These are phyloP conservation scores for Pseudopithomyces maydicus DNA, from an alignment of 2,329 filamentous ascomycete species.

Conservation along the genomic window DNA sequence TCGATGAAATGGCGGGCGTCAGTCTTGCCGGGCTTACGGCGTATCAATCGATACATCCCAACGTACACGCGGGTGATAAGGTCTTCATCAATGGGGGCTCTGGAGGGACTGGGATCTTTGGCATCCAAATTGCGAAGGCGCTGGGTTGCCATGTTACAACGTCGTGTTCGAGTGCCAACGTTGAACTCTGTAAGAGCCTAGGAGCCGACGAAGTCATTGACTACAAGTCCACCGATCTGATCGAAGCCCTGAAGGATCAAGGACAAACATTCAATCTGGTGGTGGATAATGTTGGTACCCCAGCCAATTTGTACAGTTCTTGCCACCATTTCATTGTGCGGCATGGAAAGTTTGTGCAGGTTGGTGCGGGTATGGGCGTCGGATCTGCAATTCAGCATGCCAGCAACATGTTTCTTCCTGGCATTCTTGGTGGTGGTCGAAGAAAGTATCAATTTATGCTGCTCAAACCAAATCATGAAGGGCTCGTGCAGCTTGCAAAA, in stretches of 20 bases:
- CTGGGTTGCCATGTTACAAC: slow-evolving; percentile 64
- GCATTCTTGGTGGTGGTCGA: slow-evolving; percentile 58
- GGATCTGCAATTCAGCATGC: slow-evolving; percentile 33
- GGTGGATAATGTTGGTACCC: slow-evolving; percentile 63
- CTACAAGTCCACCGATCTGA: slow-evolving; percentile 59
- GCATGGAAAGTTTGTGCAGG: slow-evolving; percentile 53
- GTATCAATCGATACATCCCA: slow-evolving; percentile 43
- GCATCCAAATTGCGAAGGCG: slow-evolving; percentile 67
- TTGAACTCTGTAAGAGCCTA: slow-evolving; percentile 60
- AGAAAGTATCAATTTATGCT: slow-evolving; percentile 49
- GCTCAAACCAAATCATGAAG: slow-evolving; percentile 46
- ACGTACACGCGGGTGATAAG: slow-evolving; percentile 48
- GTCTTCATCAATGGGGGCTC: slow-evolving; percentile 67
- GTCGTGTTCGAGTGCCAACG: slow-evolving; percentile 63
- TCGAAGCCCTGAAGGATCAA: slow-evolving; percentile 52
- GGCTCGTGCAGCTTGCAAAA: slow-evolving; percentile 56
- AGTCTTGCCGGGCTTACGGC: slow-evolving; percentile 47
- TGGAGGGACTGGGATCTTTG: slow-evolving; percentile 65
- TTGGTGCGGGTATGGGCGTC: slow-evolving; percentile 23
- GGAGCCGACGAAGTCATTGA: slow-evolving; percentile 70
- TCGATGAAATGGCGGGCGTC: slow-evolving; percentile 44
- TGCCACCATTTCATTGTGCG: slow-evolving; percentile 58
- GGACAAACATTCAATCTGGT: slow-evolving; percentile 58
- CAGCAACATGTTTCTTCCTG: slow-evolving; percentile 51
- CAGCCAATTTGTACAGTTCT: slow-evolving; percentile 58